Percentiles rank a stretch among this genome's conserved stretches.
Evolutionary conservation across 139 green algal species (phyloP).

Genomic region (Chlamydomonas eustigma): DNA sequence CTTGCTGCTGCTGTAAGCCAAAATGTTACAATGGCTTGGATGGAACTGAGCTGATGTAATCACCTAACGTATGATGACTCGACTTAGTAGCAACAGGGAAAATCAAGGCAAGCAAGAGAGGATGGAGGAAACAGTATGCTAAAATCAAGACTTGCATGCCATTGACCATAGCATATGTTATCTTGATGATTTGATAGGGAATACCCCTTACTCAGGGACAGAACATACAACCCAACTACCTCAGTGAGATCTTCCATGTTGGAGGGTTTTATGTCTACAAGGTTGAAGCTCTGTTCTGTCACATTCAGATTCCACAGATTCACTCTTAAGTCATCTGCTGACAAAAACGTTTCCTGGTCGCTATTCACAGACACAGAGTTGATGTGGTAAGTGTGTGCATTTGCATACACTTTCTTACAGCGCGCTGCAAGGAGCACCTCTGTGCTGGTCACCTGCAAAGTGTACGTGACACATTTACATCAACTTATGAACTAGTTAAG

Average conservation of each 20-base stretch:
- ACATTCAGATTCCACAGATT: constrained; percentile 97
- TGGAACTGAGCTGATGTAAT: constrained; percentile 96
- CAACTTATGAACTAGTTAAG: too few species aligned
- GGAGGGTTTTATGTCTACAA: constrained; percentile 98
- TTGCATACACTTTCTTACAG: constrained; percentile 74
- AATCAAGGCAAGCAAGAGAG: neutral
- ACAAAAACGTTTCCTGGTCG: constrained; percentile 96
- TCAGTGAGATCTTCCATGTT: constrained; percentile 99
- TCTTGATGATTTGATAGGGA: too few species aligned
- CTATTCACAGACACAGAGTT: constrained; percentile 79
- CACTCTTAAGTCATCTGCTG: constrained; percentile 88
- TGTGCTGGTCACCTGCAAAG: constrained; percentile 36
- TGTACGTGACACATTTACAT: too few species aligned
- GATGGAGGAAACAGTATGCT: neutral
- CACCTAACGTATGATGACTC: too few species aligned
- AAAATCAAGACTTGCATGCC: too few species aligned
- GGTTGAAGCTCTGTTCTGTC: constrained; percentile 89
- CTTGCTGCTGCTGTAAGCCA: constrained; percentile 93
- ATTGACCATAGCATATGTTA: too few species aligned
- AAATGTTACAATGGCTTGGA: constrained; percentile 81
- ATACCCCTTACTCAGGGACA: too few species aligned
- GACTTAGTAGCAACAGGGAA: too few species aligned
- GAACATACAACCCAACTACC: constrained; percentile 22
- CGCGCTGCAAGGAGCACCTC: constrained; percentile 49
- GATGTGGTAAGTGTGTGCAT: constrained; percentile 99